phyloP scores from a whole-genome alignment of 192 early-diverging fungal species.

The Coemansia sp. region DNA sequence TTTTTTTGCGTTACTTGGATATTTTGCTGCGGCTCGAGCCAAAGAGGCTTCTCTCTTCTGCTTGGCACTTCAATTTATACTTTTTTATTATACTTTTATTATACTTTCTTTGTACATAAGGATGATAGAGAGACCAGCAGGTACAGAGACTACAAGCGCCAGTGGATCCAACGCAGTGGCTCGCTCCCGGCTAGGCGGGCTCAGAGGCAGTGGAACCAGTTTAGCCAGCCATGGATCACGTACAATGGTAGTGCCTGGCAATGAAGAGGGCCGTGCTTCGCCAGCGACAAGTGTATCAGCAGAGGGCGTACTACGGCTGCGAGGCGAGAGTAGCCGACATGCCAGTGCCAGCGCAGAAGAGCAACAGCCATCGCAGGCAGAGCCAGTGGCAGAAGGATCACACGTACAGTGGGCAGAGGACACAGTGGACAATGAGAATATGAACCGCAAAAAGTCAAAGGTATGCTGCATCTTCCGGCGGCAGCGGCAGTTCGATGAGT shows the following conservation, averaged over 20 bases:
- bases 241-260: constrained; percentile 23
- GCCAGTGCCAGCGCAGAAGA: background rate
- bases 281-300: background rate
- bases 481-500: constrained; percentile 53
- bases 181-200: background rate
- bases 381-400: background rate
- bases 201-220: constrained; percentile 17
- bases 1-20: too few species aligned
- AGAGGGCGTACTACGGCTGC: constrained; percentile 25
- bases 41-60: background rate
- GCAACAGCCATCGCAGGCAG: background rate
- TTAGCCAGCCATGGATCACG: constrained; percentile 33
- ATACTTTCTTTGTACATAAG: background rate
- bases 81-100: background rate
- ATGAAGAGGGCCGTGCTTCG: background rate
- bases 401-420: constrained; percentile 49
- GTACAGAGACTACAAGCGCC: background rate
- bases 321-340: constrained; percentile 8
- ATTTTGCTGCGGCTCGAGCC: background rate
- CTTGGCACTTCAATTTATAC: background rate
- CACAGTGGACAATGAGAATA: constrained; percentile 57
- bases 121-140: background rate
- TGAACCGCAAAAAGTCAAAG: constrained; percentile 55
- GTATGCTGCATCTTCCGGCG: constrained; percentile 58
- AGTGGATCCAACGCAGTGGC: background rate